These are phyloP conservation scores for Quercus berberidifolia DNA, from an alignment of 306 rosid species.

Conservation along the genomic window DNA sequence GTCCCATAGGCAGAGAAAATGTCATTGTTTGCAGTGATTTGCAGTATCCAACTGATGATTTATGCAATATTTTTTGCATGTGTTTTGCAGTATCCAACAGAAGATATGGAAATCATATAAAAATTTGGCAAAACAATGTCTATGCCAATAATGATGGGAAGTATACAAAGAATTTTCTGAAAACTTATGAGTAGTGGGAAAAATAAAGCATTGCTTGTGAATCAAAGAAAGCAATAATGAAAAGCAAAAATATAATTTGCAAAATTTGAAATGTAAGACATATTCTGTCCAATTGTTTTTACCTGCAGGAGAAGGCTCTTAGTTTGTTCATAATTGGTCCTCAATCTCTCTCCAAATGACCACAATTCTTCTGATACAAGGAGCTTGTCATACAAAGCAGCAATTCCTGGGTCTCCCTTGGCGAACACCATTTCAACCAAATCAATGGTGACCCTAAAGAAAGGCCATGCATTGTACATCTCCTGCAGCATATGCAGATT, in stretches of 20 bases:
- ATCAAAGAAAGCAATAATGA: not conserved
- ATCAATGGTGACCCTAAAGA: constrained; percentile 93
- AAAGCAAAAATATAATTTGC: not conserved
- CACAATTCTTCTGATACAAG: constrained; percentile 82
- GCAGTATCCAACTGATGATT: not conserved
- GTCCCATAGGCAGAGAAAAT: not conserved
- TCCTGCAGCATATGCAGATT: constrained; percentile 78
- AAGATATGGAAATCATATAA: not conserved
- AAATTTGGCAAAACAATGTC: not conserved
- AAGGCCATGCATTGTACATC: constrained; percentile 95
- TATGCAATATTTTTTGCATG: not conserved
- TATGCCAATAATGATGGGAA: not conserved
- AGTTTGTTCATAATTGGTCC: constrained; percentile 74
- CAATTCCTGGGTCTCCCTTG: constrained; percentile 90
- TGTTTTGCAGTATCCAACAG: not conserved
- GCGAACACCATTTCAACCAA: constrained; percentile 99
- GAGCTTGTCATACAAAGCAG: constrained; percentile 75
- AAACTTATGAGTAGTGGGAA: not conserved
- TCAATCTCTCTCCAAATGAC: constrained; percentile 73
- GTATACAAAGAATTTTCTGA: not conserved
- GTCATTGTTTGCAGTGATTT: not conserved
- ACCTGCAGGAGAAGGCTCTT: constrained; percentile 78
- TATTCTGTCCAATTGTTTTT: constrained; percentile 4
- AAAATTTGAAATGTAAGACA: not conserved
- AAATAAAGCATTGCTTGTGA: not conserved